Base-by-base conservation (phyloP, 805 yeast species). In the Grigorovia transvaalensis region DNA sequence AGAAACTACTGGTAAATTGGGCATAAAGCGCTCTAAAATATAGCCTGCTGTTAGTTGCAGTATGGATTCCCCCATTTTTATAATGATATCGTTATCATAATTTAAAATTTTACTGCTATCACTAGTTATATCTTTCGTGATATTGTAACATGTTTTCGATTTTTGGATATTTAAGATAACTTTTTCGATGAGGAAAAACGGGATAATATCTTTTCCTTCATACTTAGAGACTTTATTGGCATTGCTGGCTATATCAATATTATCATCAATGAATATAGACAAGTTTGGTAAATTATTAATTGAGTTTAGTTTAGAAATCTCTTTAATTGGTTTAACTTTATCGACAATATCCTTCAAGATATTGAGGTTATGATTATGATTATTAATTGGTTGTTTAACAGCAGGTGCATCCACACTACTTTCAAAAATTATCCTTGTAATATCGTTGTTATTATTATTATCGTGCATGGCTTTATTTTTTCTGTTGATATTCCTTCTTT, bases 401-500 rank as follows among this genome's bases (percentile, higher is more conserved):
- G 96, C 75, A 66, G 93, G 91, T 57, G 98, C 33, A 18, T 35
- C 5, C 17, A 6, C 17, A 5, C 18, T 23, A 18, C 18, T 44
- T 29, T 19, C 20, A n/a, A 12, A 15, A 30, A 6, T 23, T 19
- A 12, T 23, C 1, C 15, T 15, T 9, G 29, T 11, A n/a, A 18
- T 2, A 7, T 46, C 35, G 50, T 45, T 46, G 46, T 51, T 29
- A 51, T 47, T 47, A 47, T 27, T 41, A 15, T 18, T 27, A 7
- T 41, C 17, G 12, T 2, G 15, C 8, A 33, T 11, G 38, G 11
- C 15, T 15, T 33, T 42, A 9, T 20, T 41, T 35, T 50, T 46
- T 41, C 64, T 63, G 58, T 74, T 76, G 54, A 73, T 72, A 8
- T 80, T 78, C 56, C 96, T 68, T 62, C 84, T 87, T 54, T 96